Conservation (phyloP, 2,329 filamentous ascomycete species). For the Trichoderma sp. region DNA sequence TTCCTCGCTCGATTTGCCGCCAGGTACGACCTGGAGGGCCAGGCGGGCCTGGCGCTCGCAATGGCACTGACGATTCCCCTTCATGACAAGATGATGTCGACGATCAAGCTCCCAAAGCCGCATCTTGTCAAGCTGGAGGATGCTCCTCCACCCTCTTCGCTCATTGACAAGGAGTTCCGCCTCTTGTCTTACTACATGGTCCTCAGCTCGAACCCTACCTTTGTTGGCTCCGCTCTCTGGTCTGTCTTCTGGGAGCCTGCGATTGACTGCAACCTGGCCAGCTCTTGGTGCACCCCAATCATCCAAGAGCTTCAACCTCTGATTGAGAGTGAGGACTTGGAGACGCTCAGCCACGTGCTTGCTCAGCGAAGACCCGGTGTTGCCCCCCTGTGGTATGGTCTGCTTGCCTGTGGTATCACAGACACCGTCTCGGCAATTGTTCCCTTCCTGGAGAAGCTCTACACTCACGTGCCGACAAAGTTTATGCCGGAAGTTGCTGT, state of each 20-base stretch:
- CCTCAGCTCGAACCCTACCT: constrained; percentile 22
- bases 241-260: constrained; percentile 26
- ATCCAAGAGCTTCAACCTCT: constrained; percentile 9
- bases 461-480: neutral
- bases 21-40: constrained; percentile 15
- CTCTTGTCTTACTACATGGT: constrained; percentile 18
- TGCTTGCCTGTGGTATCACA: constrained; percentile 21
- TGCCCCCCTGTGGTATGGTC: constrained; percentile 21
- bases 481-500: constrained; percentile 18
- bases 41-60: constrained; percentile 9
- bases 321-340: neutral
- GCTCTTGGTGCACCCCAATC: constrained; percentile 18
- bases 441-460: constrained; percentile 21
- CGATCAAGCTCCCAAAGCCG: constrained; percentile 11
- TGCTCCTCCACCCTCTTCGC: neutral
- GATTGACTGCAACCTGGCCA: constrained; percentile 27
- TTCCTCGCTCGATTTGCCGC: constrained; percentile 29
- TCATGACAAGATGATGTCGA: constrained; percentile 19
- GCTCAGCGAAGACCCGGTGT: constrained; percentile 12
- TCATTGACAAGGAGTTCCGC: constrained; percentile 4
- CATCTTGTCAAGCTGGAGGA: neutral
- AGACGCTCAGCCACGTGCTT: constrained; percentile 20
- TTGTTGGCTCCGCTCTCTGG: constrained; percentile 26
- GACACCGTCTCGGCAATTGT: constrained; percentile 16
- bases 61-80: constrained; percentile 24